Evolutionary conservation across 805 yeast genomes (phyloP).

Genomic region (Myxozyma monticola): DNA sequence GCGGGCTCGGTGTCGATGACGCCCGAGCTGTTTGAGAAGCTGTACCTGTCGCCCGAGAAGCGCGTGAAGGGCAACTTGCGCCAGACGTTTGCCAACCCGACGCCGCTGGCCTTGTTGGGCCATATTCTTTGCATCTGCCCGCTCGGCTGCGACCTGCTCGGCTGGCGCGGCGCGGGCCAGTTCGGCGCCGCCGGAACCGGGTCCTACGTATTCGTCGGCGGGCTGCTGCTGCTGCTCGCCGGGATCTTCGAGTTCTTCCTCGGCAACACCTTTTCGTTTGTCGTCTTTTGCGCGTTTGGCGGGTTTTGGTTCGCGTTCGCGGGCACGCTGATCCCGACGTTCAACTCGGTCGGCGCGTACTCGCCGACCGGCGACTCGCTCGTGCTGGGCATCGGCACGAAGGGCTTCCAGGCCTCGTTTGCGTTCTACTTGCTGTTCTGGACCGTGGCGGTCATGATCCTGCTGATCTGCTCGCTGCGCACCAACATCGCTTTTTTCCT

Average conservation of each 20-base stretch:
- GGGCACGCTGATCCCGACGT: constrained; percentile 25
- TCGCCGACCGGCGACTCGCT: constrained; percentile 24
- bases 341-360: constrained; percentile 29
- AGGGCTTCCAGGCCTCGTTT: constrained; percentile 22
- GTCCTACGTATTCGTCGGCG: constrained; percentile 26
- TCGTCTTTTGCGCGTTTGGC: constrained; percentile 26
- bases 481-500: constrained; percentile 27
- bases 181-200: constrained; percentile 30
- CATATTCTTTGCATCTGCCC: constrained; percentile 25
- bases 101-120: constrained; percentile 29
- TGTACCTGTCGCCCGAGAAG: constrained; percentile 28
- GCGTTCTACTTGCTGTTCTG: constrained; percentile 27
- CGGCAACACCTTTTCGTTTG: constrained; percentile 32
- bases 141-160: constrained; percentile 29
- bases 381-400: constrained; percentile 16
- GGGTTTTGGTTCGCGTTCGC: constrained; percentile 31
- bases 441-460: constrained; percentile 20
- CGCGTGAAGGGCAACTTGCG: constrained; percentile 25
- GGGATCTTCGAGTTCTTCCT: constrained; percentile 31
- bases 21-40: constrained; percentile 31
- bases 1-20: constrained; percentile 28
- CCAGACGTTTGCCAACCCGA: constrained; percentile 30
- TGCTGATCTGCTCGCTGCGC: constrained; percentile 25
- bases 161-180: constrained; percentile 31
- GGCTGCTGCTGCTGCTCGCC: constrained; percentile 21